Evolutionary conservation across 1,139 yeast species (phyloP).

Genomic region (Zygosaccharomyces pseudobailii): DNA sequence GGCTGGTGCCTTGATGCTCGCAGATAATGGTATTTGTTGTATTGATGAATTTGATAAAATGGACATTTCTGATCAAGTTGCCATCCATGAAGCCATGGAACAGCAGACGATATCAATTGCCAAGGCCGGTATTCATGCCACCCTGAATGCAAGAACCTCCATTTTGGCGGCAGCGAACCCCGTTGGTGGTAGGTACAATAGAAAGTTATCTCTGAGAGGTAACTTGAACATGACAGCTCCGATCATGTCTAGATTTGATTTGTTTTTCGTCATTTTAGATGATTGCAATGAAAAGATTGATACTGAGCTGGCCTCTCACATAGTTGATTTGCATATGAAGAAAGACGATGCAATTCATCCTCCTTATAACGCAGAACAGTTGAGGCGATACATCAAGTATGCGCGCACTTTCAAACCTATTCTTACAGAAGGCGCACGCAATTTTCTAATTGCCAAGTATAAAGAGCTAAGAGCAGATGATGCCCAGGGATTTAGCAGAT

Average conservation of each 20-base stretch:
- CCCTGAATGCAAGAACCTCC: constrained; percentile 92
- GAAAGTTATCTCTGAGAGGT: constrained; percentile 77
- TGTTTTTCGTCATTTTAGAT: constrained; percentile 90
- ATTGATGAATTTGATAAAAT: constrained; percentile 98
- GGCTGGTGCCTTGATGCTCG: constrained; percentile 98
- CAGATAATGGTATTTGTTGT: constrained; percentile 98
- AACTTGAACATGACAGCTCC: constrained; percentile 98
- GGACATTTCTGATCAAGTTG: constrained; percentile 95
- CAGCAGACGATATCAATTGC: constrained; percentile 98
- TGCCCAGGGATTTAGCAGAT: constrained; percentile 74
- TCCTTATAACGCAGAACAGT: constrained; percentile 84
- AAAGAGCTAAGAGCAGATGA: constrained; percentile 87
- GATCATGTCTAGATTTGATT: constrained; percentile 95
- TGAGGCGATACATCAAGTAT: constrained; percentile 82
- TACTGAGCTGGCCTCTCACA: constrained; percentile 84
- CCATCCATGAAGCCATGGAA: constrained; percentile 99
- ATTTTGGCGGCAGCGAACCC: constrained; percentile 98
- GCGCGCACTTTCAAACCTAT: constrained; percentile 92
- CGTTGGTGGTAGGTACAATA: constrained; percentile 88
- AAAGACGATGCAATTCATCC: constrained; percentile 88
- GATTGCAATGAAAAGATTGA: constrained; percentile 92
- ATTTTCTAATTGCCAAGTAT: constrained; percentile 70
- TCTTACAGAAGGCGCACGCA: constrained; percentile 78
- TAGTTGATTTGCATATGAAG: constrained; percentile 87
- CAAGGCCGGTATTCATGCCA: constrained; percentile 97